Conservation (phyloP, 2,329 filamentous ascomycete species). For the Thelonectria rubi region DNA sequence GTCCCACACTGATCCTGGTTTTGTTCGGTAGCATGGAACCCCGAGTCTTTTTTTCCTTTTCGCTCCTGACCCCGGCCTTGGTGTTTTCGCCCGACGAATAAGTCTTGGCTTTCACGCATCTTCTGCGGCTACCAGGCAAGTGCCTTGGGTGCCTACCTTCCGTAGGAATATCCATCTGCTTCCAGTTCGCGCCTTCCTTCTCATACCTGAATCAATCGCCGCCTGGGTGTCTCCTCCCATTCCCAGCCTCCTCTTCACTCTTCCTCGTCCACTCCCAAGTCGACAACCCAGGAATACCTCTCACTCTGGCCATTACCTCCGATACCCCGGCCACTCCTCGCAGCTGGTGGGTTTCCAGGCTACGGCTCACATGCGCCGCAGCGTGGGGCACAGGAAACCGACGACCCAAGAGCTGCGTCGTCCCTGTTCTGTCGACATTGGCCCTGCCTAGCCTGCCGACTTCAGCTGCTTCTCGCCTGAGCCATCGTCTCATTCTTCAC, state of each 20-base stretch:
- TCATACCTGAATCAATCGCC: slow-evolving; percentile 5
- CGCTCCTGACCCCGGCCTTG: slow-evolving; percentile 1
- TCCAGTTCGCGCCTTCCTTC: slow-evolving; percentile 6
- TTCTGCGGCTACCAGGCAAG: slow-evolving; percentile 2
- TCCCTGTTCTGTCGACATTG: slow-evolving; percentile 27
- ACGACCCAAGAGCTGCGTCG: slow-evolving; percentile 13
- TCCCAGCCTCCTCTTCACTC: slow-evolving; percentile 17
- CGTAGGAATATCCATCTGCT: not conserved
- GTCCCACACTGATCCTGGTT: slow-evolving; percentile 15
- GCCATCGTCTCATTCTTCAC: slow-evolving; percentile 38
- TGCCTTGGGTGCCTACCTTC: not conserved
- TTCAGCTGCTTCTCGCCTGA: slow-evolving; percentile 37
- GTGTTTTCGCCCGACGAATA: not conserved
- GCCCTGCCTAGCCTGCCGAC: slow-evolving; percentile 15
- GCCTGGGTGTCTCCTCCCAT: slow-evolving; percentile 9
- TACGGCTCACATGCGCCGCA: slow-evolving; percentile 14
- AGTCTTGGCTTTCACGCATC: slow-evolving; percentile 12
- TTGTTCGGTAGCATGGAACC: slow-evolving; percentile 12
- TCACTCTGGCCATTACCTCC: slow-evolving; percentile 12
- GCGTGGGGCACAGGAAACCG: slow-evolving; percentile 19
- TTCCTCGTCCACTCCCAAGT: slow-evolving; percentile 1
- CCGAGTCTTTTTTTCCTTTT: slow-evolving; percentile 7
- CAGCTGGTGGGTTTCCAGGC: slow-evolving; percentile 22
- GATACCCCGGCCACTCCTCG: slow-evolving; percentile 17
- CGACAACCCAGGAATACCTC: not conserved